Evolutionary conservation across 352 stramenopile genomes (phyloP).

Genomic region (Globisporangium yorkense): DNA sequence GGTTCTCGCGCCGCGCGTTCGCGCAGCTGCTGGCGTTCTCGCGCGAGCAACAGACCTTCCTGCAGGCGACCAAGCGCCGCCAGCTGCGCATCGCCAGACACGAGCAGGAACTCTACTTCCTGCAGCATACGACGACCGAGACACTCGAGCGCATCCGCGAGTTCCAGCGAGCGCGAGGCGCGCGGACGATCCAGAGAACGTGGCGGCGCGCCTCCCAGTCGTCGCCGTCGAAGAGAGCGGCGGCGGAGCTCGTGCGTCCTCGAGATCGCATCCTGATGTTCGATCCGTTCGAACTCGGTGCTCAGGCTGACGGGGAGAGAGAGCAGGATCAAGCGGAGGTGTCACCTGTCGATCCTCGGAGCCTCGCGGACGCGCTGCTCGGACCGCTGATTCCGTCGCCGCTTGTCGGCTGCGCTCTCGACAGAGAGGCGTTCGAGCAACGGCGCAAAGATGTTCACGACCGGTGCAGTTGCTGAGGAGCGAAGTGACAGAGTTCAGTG

Average conservation of each 20-base stretch:
- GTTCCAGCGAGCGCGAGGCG: slow-evolving; percentile 38
- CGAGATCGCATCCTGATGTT: slow-evolving; percentile 27
- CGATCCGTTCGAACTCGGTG: slow-evolving; percentile 21
- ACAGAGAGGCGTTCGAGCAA: slow-evolving; percentile 16
- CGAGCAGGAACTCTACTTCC: slow-evolving; percentile 62
- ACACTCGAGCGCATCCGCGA: slow-evolving; percentile 34
- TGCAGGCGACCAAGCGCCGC: slow-evolving; percentile 32
- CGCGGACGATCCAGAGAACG: slow-evolving; percentile 33
- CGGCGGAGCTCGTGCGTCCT: not conserved
- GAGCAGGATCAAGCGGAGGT: slow-evolving; percentile 4
- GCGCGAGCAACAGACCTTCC: slow-evolving; percentile 43
- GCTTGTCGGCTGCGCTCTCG: not conserved
- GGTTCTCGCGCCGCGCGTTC: slow-evolving; percentile 50
- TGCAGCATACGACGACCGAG: slow-evolving; percentile 46
- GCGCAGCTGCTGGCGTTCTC: slow-evolving; percentile 39
- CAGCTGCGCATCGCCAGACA: slow-evolving; percentile 53
- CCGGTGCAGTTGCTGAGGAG: slow-evolving; percentile 13
- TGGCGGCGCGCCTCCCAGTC: slow-evolving; percentile 20
- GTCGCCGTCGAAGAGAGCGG: not conserved
- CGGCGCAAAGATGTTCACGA: slow-evolving; percentile 24
- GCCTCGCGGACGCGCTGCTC: slow-evolving; percentile 1
- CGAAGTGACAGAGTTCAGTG: not conserved
- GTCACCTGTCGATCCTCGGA: not conserved
- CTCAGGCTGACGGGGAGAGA: not conserved
- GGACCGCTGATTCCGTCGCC: slow-evolving; percentile 4